Percentiles rank a stretch among this genome's conserved stretches.
phyloP scores from a whole-genome alignment of 2,329 filamentous ascomycete genomes.

The Epichloe coenophiala region DNA sequence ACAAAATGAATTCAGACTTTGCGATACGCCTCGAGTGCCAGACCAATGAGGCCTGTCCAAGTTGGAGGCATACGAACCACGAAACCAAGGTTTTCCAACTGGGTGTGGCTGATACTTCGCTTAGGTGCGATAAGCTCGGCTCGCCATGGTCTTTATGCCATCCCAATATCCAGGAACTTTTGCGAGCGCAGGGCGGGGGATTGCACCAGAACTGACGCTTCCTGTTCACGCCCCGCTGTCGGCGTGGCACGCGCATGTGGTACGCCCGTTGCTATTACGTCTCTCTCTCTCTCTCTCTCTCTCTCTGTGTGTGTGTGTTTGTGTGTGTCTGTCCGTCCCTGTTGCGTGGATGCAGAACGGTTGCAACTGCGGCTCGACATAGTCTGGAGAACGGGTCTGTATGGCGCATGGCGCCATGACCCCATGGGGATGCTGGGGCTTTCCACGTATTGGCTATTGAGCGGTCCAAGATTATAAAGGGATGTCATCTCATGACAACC shows the following conservation, averaged over 20 bases:
- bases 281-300: no score
- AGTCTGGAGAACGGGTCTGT: background rate
- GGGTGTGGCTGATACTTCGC: background rate
- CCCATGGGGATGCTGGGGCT: conserved; percentile 6
- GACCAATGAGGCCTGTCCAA: background rate
- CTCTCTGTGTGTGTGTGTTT: no score
- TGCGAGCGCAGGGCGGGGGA: conserved; percentile 8
- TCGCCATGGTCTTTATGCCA: background rate
- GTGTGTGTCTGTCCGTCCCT: no score
- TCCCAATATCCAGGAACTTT: conserved; percentile 10
- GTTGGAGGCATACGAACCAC: background rate
- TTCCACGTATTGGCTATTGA: conserved; percentile 5
- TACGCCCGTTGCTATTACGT: no score
- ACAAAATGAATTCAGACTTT: background rate
- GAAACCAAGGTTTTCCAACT: background rate
- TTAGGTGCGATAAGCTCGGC: background rate
- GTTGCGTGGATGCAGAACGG: background rate
- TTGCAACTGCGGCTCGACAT: background rate
- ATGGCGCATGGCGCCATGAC: conserved; percentile 1
- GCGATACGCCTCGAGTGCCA: background rate
- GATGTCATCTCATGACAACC: background rate
- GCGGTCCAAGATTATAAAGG: background rate
- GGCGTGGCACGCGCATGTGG: background rate
- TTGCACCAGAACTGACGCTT: conserved; percentile 7
- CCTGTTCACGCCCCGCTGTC: conserved; percentile 3